phyloP scores from a whole-genome alignment of 495 filamentous ascomycete species.

The Penicillium mononematosum region DNA sequence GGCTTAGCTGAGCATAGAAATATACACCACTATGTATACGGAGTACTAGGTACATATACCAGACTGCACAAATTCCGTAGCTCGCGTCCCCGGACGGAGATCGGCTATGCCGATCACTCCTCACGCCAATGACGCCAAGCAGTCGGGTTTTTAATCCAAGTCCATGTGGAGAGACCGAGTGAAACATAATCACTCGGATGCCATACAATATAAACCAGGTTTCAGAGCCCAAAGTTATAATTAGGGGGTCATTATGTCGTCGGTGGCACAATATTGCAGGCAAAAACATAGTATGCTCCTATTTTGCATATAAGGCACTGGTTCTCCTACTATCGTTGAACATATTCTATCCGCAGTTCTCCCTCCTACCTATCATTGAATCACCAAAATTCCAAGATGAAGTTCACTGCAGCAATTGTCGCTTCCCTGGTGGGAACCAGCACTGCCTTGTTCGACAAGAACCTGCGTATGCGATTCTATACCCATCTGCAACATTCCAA shows the following conservation, averaged over 20 bases:
- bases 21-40: not conserved
- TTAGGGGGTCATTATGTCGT: constrained; percentile 10
- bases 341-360: not conserved
- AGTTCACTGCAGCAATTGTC: constrained; percentile 31
- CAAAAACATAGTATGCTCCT: not conserved
- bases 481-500: not conserved
- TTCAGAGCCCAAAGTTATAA: constrained; percentile 11
- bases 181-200: constrained; percentile 21
- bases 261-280: not conserved
- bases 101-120: constrained; percentile 12
- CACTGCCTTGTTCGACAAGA: constrained; percentile 38
- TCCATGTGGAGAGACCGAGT: constrained; percentile 22
- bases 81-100: not conserved
- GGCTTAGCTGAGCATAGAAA: not conserved
- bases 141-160: constrained; percentile 1
- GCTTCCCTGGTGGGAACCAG: constrained; percentile 31
- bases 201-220: constrained; percentile 7
- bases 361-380: not conserved
- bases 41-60: not conserved
- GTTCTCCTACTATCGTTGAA: not conserved
- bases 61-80: not conserved
- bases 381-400: constrained; percentile 27
- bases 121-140: constrained; percentile 26
- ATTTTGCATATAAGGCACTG: constrained; percentile 3
- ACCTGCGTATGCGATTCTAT: constrained; percentile 28